Percentiles rank a stretch among this genome's conserved stretches.
Conservation (phyloP, 208 protist genomes). For the Acanthamoeba healyi region DNA sequence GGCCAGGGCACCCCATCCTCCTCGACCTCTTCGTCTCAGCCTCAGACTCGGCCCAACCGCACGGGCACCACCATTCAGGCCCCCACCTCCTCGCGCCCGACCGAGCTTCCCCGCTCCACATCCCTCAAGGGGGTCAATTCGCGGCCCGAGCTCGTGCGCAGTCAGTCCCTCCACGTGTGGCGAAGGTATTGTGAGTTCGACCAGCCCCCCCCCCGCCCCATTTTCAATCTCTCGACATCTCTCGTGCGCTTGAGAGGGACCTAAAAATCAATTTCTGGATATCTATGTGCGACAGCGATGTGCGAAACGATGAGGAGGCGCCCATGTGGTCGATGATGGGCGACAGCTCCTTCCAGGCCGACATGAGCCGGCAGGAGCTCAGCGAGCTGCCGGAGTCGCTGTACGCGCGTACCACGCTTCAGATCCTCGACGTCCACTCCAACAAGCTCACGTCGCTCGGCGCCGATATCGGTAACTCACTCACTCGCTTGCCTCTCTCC, state of each 20-base stretch:
- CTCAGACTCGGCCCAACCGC: background rate
- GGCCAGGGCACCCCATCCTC: background rate
- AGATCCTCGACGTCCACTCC: constrained; percentile 51
- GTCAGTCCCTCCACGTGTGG: constrained; percentile 69
- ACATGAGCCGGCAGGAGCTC: constrained; percentile 50
- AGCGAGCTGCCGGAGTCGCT: constrained; percentile 44
- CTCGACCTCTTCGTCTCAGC: too few relatives aligned
- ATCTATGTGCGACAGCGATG: too few relatives aligned
- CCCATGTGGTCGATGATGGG: constrained; percentile 72
- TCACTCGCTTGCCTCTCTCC: background rate
- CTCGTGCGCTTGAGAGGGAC: too few relatives aligned
- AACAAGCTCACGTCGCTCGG: constrained; percentile 33
- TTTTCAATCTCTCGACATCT: too few relatives aligned
- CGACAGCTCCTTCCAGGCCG: constrained; percentile 66
- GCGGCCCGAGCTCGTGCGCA: constrained; percentile 48
- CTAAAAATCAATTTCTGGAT: too few relatives aligned
- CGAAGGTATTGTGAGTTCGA: constrained; percentile 19
- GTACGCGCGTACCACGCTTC: constrained; percentile 6
- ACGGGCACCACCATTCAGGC: constrained; percentile 7
- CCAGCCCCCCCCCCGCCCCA: too few relatives aligned
- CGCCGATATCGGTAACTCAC: constrained; percentile 6
- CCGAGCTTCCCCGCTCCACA: constrained; percentile 52
- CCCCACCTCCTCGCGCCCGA: background rate
- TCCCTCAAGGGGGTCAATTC: constrained; percentile 46
- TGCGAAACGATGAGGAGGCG: constrained; percentile 24